A percentile compares a stretch with the other conserved stretches of the same genome.
These are phyloP conservation scores for Termitomyces sp. DNA, from an alignment of 768 basidiomycete species.

Conservation along the genomic window DNA sequence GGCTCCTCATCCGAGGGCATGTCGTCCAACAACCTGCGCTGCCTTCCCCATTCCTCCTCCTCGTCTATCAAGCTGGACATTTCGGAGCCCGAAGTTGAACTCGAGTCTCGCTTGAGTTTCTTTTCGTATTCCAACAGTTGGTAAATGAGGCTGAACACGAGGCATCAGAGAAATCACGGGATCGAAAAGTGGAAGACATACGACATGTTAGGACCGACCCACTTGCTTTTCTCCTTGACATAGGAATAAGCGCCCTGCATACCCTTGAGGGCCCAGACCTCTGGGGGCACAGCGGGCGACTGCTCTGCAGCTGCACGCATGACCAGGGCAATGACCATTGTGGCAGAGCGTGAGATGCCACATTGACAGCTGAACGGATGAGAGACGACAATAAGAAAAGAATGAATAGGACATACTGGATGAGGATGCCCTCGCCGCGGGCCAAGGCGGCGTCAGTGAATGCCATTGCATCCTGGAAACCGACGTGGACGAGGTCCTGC, in stretches of 20 bases:
- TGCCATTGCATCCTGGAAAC: constrained; percentile 76
- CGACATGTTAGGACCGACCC: constrained; percentile 94
- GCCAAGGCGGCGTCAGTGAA: constrained; percentile 77
- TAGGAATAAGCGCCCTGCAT: constrained; percentile 90
- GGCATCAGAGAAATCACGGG: constrained; percentile 15
- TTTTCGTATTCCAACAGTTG: constrained; percentile 92
- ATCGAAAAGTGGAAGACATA: constrained; percentile 37
- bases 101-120: constrained; percentile 47
- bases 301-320: constrained; percentile 85
- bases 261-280: constrained; percentile 76
- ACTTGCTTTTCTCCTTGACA: constrained; percentile 86
- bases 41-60: constrained; percentile 80
- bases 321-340: constrained; percentile 84
- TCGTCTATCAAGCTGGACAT: constrained; percentile 56
- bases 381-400: constrained; percentile 16
- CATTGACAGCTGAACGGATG: constrained; percentile 73
- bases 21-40: constrained; percentile 59
- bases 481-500: constrained; percentile 74
- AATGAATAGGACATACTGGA: constrained; percentile 62
- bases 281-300: constrained; percentile 62
- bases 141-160: constrained; percentile 72
- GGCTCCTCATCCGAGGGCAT: constrained; percentile 47
- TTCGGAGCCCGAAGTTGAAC: constrained; percentile 53
- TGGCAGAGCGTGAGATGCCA: constrained; percentile 89
- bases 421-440: constrained; percentile 75